phyloP scores from a whole-genome alignment of 495 filamentous ascomycete species.

The Apodospora peruviana region DNA sequence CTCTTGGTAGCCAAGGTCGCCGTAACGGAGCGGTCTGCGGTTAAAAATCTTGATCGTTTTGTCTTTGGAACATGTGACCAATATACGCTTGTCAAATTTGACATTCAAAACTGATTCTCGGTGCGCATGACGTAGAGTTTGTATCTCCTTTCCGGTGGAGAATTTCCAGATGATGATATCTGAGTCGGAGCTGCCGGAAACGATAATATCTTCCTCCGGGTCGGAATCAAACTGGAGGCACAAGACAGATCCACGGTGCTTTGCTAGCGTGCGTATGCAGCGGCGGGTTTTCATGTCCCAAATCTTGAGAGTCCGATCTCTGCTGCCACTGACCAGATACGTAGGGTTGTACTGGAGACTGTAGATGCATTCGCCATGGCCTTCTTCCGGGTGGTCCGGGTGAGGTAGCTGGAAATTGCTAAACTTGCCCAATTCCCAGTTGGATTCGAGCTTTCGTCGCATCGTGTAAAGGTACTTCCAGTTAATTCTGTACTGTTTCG shows the following conservation, averaged over 20 bases:
- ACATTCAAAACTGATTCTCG: constrained; percentile 91
- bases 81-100: constrained; percentile 80
- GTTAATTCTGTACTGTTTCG: constrained; percentile 54
- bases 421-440: constrained; percentile 80
- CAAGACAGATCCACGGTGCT: constrained; percentile 81
- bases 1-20: constrained; percentile 58
- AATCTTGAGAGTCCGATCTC: constrained; percentile 80
- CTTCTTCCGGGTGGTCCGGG: constrained; percentile 71
- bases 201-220: constrained; percentile 81
- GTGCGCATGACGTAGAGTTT: constrained; percentile 70
- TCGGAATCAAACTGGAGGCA: constrained; percentile 96
- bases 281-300: constrained; percentile 85
- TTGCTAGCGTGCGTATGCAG: constrained; percentile 65
- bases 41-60: constrained; percentile 95
- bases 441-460: constrained; percentile 75
- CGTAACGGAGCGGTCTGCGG: constrained; percentile 60
- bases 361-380: constrained; percentile 90
- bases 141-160: constrained; percentile 76
- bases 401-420: constrained; percentile 88
- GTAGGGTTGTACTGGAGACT: constrained; percentile 81
- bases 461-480: constrained; percentile 90
- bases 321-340: constrained; percentile 88
- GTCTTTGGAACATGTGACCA: constrained; percentile 97
- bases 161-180: constrained; percentile 90
- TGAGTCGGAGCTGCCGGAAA: constrained; percentile 89